phyloP scores from a whole-genome alignment of 2,329 filamentous ascomycete species.

The Aureobasidium sp. region DNA sequence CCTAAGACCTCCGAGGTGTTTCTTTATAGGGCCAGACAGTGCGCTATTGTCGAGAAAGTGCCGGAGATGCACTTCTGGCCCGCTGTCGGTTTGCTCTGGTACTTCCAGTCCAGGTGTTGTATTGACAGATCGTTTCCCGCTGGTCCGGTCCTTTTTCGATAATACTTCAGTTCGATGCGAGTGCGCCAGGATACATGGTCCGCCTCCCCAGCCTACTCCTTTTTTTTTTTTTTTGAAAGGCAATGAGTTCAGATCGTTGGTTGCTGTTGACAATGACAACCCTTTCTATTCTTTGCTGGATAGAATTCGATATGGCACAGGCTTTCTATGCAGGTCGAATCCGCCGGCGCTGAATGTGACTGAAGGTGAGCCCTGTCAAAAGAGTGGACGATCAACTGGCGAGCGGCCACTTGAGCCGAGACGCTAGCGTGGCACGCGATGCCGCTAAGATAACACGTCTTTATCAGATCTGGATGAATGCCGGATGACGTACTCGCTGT shows the following conservation, averaged over 20 bases:
- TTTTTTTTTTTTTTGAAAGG: neutral
- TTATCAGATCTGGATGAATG: no score
- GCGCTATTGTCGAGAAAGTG: constrained; percentile 1
- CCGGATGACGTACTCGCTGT: neutral
- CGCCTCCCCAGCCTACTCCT: neutral
- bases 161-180: neutral
- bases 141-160: neutral
- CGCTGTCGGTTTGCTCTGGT: neutral
- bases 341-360: neutral
- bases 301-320: neutral
- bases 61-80: constrained; percentile 2
- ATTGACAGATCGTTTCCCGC: neutral
- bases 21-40: neutral
- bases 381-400: neutral
- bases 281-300: neutral
- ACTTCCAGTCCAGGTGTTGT: neutral
- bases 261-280: neutral
- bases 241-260: neutral
- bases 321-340: neutral
- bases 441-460: neutral
- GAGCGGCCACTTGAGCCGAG: neutral
- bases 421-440: neutral
- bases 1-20: neutral
- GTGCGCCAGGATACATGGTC: constrained; percentile 5
- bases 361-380: constrained; percentile 5